Percentiles rank a stretch among this genome's conserved stretches.
phyloP scores from a whole-genome alignment of 2,329 filamentous ascomycete genomes.

The Colletotrichum spinosum region DNA sequence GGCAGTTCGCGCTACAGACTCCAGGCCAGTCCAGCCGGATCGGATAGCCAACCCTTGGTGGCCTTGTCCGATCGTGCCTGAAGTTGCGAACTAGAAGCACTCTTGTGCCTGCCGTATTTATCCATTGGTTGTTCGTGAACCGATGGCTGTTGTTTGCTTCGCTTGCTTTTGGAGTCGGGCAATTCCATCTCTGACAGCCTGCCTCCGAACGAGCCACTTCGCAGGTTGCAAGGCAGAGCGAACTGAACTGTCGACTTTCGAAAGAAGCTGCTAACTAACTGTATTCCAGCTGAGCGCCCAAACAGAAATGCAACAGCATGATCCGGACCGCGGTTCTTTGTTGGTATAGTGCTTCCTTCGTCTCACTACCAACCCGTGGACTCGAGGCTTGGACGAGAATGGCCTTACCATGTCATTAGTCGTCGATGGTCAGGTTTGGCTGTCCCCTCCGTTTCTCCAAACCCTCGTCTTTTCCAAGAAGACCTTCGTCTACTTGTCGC shows the following conservation, averaged over 20 bases:
- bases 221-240: too few relatives aligned
- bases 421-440: background rate
- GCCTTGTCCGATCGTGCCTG: slow-evolving; percentile 20
- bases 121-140: background rate
- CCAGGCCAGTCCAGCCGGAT: slow-evolving; percentile 25
- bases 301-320: background rate
- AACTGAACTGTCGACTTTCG: too few relatives aligned
- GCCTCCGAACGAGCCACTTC: too few relatives aligned
- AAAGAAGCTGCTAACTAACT: too few relatives aligned
- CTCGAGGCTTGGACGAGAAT: slow-evolving; percentile 32
- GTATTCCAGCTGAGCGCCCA: too few relatives aligned
- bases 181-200: background rate
- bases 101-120: slow-evolving; percentile 26
- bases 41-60: slow-evolving; percentile 22
- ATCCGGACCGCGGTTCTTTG: slow-evolving; percentile 30
- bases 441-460: slow-evolving; percentile 4
- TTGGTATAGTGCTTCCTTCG: slow-evolving; percentile 27
- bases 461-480: background rate
- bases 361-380: slow-evolving; percentile 21
- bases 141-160: background rate
- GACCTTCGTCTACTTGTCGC: background rate
- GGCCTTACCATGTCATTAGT: slow-evolving; percentile 11
- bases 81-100: slow-evolving; percentile 30
- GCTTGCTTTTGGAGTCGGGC: background rate
- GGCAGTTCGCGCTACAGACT: background rate